Percentiles rank a stretch among this genome's conserved stretches.
Evolutionary conservation across 2,329 filamentous ascomycete genomes (phyloP).

Genomic region (Shiraia sp.): DNA sequence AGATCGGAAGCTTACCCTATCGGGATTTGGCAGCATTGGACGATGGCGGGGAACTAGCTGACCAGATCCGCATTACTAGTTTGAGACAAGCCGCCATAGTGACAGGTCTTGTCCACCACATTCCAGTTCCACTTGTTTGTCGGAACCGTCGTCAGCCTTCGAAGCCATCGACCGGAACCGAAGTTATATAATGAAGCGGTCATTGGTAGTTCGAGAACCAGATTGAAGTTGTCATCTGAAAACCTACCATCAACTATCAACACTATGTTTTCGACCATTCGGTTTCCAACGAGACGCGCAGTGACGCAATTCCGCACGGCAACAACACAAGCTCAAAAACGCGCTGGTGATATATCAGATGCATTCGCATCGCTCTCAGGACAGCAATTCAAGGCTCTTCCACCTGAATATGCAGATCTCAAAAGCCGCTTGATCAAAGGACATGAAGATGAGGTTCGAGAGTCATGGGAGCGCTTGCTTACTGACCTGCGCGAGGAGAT

Average conservation of each 20-base stretch:
- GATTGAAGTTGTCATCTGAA: slow-evolving; percentile 8
- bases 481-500: slow-evolving; percentile 50
- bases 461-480: slow-evolving; percentile 54
- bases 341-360: slow-evolving; percentile 55
- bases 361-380: slow-evolving; percentile 56
- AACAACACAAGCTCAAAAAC: slow-evolving; percentile 45
- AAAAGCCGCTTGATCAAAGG: slow-evolving; percentile 51
- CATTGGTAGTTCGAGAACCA: slow-evolving; percentile 12
- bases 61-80: slow-evolving; percentile 11
- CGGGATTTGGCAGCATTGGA: slow-evolving; percentile 8
- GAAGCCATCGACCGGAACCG: slow-evolving; percentile 6
- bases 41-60: slow-evolving; percentile 9
- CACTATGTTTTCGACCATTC: slow-evolving; percentile 37
- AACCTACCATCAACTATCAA: slow-evolving; percentile 4
- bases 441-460: slow-evolving; percentile 52
- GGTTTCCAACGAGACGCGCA: slow-evolving; percentile 23
- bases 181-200: slow-evolving; percentile 23
- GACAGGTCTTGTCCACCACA: slow-evolving; percentile 14
- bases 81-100: slow-evolving; percentile 25
- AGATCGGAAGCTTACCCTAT: slow-evolving; percentile 21
- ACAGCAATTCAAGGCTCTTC: slow-evolving; percentile 49
- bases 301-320: slow-evolving; percentile 30
- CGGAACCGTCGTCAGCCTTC: slow-evolving; percentile 17
- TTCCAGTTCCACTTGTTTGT: slow-evolving; percentile 16
- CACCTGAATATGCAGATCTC: slow-evolving; percentile 50